Base-by-base conservation (phyloP, 176 grass and related monocot genomes). In the Miscanthus lutarioriparius region DNA sequence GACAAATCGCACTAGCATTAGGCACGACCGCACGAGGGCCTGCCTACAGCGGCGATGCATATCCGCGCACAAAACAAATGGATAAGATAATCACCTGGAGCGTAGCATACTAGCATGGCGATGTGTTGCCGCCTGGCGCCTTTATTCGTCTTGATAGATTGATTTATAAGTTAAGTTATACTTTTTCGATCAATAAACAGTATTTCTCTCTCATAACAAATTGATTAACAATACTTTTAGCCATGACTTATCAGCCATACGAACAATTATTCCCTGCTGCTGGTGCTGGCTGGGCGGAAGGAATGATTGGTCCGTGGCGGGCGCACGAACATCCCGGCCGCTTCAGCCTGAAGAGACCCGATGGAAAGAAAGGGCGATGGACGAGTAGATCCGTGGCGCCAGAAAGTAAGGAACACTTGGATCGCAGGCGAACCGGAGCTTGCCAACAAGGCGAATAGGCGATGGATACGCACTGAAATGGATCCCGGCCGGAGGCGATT, bases 261-360 rank as follows among this genome's bases (percentile, higher is more conserved):
- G n/a, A n/a, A n/a, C n/a, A n/a, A n/a, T n/a, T n/a, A n/a, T n/a
- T n/a, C n/a, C n/a, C n/a, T n/a, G n/a, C n/a, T n/a, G n/a, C n/a
- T n/a, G n/a, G n/a, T n/a, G 63, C 41, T 1, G 41, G 43, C 0
- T 45, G 43, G 13, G 26, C 23, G 3, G 19, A 40, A 41, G n/a
- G n/a, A n/a, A n/a, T 40, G 64, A 68, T 68, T 37, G 86, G n/a
- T 44, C 62, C 47, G 22, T 48, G 14, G 28, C 19, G 27, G 22
- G 2, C 38, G 43, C 77, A 23, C 48, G 19, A 19, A 3, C 11
- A 40, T 1, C 5, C 16, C 49, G 49, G 49, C 17, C 49, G 28
- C 64, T 81, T 89, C 19, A 35, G 10, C 87, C 14, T 16, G 15
- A 49, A 49, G 15, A n/a, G n/a, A n/a, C n/a, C n/a, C n/a, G n/a